Base-by-base conservation (phyloP, 202 grass and related monocot species). In the Cymbopogon flexuosus region DNA sequence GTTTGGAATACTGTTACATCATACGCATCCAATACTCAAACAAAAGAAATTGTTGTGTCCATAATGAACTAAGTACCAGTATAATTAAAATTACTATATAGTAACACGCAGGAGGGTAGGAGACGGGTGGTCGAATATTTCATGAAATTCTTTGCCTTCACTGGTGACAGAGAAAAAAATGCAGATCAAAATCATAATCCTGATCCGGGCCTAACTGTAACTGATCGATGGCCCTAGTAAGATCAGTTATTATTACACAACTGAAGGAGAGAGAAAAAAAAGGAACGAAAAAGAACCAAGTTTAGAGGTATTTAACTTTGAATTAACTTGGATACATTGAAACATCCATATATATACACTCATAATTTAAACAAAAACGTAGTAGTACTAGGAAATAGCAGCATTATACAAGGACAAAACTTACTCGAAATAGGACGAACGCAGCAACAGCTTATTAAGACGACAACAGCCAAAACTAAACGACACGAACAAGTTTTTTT, bases 321-420 rank as follows among this genome's bases (percentile, higher is more conserved):
- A 10, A 56, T 73, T 5, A 24, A 70, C 2, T 54, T 76, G 14
- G 21, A 62, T 68, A 37, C 73, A 34, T 46, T 37, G 42, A 47
- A 65, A 59, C 72, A 66, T 84, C 6, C 54, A 70, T 84, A 49
- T 84, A 49, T 14, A 70, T 61, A 58, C 22, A 47, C 22, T 33
- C 7, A 14, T 51, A 49, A 12, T 34, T 64, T 23, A 34, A 65
- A 23, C 6, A 22, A 0, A 78, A 65, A 72, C n/a, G 2, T 8
- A 56, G 2, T 8, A 56, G 3, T 11, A 56, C 27, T 27, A 27
- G 51, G 15, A 42, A 24, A 31, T 56, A 23, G 23, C 64, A 33
- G 37, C 31, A 33, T 33, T 2, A 2, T 3, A 37, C 40, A 78
- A 39, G 8, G 34, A 9, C n/a, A 42, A 40, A 24, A 64, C 3